Evolutionary conservation across 78 protist genomes (phyloP), one percentile per base, ranked within the genome.

Genomic region (Cavenderia fasciculata): DNA sequence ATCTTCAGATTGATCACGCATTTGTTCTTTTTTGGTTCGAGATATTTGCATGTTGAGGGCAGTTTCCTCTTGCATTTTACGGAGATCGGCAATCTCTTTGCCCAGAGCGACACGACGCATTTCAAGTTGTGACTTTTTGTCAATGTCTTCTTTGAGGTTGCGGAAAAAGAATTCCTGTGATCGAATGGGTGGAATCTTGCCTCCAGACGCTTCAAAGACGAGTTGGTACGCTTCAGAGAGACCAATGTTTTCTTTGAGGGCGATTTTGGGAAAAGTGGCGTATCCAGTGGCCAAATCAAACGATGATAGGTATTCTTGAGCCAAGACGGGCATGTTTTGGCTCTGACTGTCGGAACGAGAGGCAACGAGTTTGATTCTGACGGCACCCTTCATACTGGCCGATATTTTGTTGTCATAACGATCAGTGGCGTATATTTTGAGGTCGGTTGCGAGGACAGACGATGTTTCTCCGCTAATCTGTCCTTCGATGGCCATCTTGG

Each of bases 71-170:
- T 68, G 23, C n/a, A 27, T 62, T 8, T 43, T 40, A 12, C 38
- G n/a, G 19, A 68, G 29, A 21, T 82, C 71, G 18, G 31, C 31
- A n/a, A 82, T 65, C 23, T 82, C 90, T 16, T 23, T 68, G 6
- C 46, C 23, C 0, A 82, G 19, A 16, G 59, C 40, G 10, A 82
- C 79, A 54, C 90, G 77, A 12, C 56, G 27, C 29, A 36, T n/a
- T 57, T 82, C 77, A 8, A 82, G 47, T n/a, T 82, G 49, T 2
- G 68, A 23, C 23, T 82, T 66, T 40, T 68, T 61, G 33, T 82
- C 90, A 0, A 82, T 27, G 1, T 47, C 44, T 23, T 82, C 90
- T 44, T 82, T 66, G 43, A 34, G 27, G 34, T 82, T 82, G 14
- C 57, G 33, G 38, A 27, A 82, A 14, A 82, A 68, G 36, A 82